These are phyloP conservation scores for Pseudognaphalium luteoalbum DNA, from an alignment of 129 eudicot species.

Conservation along the genomic window DNA sequence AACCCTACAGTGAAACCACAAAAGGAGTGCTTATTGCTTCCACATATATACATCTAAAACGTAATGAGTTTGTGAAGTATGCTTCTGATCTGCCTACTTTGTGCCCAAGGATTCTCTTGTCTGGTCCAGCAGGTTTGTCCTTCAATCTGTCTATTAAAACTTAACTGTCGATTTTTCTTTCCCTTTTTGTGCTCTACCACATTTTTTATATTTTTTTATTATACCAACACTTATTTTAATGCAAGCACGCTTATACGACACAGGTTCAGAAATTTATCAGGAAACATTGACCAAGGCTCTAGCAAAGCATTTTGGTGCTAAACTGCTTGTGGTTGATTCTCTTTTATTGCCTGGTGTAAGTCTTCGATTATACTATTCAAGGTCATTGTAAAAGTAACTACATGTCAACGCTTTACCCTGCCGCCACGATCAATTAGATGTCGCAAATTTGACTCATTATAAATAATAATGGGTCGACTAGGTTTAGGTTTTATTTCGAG, in stretches of 20 bases:
- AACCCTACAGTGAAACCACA: conserved; percentile 72
- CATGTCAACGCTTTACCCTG: background rate
- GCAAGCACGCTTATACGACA: background rate
- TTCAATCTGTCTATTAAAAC: background rate
- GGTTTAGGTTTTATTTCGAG: no score
- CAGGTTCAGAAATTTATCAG: conserved; percentile 95
- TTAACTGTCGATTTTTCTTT: background rate
- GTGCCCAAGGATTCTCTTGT: conserved; percentile 77
- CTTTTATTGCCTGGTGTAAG: conserved; percentile 90
- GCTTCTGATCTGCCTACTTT: conserved; percentile 72
- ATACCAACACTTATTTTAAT: background rate
- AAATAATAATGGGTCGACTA: no score
- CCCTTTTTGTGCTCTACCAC: background rate
- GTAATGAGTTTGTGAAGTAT: conserved; percentile 60
- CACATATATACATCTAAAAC: conserved; percentile 73
- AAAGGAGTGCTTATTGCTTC: conserved; percentile 87
- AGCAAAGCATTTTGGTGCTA: conserved; percentile 74
- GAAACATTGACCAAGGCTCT: conserved; percentile 82
- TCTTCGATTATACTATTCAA: conserved; percentile 16
- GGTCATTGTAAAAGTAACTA: background rate
- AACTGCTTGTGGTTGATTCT: conserved; percentile 74
- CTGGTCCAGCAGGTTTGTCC: conserved; percentile 88
- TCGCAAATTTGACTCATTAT: background rate
- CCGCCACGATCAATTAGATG: background rate
- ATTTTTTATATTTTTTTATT: no score